Evolutionary conservation across 257 asterid genomes (phyloP).

Genomic region (Leonotis leonurus): DNA sequence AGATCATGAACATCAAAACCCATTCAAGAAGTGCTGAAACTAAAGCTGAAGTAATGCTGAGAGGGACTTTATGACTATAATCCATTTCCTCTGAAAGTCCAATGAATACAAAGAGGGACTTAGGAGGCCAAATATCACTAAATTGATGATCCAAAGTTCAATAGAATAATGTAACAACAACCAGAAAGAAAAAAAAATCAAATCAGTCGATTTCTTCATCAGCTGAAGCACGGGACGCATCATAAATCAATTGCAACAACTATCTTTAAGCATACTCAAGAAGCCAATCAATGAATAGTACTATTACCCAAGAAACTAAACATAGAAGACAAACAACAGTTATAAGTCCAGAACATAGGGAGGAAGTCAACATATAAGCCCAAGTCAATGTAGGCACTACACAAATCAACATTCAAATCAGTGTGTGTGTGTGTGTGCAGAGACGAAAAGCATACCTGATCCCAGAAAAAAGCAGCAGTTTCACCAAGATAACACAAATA

Average conservation of each 20-base stretch:
- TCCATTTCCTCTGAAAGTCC: constrained; percentile 31
- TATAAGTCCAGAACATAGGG: background rate
- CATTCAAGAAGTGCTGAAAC: constrained; percentile 75
- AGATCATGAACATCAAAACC: constrained; percentile 62
- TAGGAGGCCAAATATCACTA: background rate
- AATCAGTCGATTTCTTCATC: background rate
- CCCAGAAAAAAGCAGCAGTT: background rate
- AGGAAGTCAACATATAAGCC: constrained; percentile 14
- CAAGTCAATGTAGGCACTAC: constrained; percentile 8
- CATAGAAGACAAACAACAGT: background rate
- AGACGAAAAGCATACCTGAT: constrained; percentile 29
- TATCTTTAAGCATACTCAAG: background rate
- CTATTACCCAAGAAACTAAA: background rate
- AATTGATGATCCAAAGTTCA: constrained; percentile 9
- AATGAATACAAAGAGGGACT: constrained; percentile 12
- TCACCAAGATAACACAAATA: constrained; percentile 2
- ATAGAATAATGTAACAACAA: constrained; percentile 15
- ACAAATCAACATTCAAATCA: constrained; percentile 1
- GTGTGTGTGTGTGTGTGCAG: background rate
- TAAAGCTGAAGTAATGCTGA: constrained; percentile 38
- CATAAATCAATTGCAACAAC: background rate
- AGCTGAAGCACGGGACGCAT: background rate
- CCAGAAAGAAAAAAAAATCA: background rate
- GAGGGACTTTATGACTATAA: constrained; percentile 18
- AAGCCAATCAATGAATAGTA: background rate